Base-by-base conservation (phyloP, 257 asterid genomes). In the Ilex aquifolium region DNA sequence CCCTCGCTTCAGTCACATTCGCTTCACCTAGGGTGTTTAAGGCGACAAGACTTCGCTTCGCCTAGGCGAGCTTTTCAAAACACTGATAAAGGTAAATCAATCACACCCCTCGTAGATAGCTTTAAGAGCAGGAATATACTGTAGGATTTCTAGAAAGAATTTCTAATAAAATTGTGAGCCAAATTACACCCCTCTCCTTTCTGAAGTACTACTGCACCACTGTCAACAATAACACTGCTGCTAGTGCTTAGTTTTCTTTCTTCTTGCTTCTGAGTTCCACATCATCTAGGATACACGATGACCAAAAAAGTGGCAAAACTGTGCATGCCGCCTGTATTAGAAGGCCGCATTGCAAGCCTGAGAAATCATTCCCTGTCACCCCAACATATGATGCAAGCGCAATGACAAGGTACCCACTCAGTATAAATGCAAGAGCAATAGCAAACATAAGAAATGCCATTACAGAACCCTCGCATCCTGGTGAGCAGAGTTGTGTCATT, bases 371-470 rank as follows among this genome's bases (percentile, higher is more conserved):
- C 27, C 27, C 27, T 21, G 27, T 21, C 27, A 21, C 27, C 27
- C 84, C 82, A 31, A 81, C 70, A 32, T 46, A 72, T 0, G 95
- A 77, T 1, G 96, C 91, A 44, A 93, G 81, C 1, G 82, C 89
- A 50, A 93, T 97, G 0, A 97, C 99, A 2, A 93, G 65, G 62
- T 87, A 93, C 2, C 97, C 97, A 6, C 97, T 90, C 60, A 85
- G 69, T 14, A 90, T 86, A 51, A 93, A 31, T 0, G 99, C 85
- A 30, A 93, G 79, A 1, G 99, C 96, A 5, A 84, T 69, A 42
- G 95, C 92, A 2, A 97, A 93, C 95, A 81, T 87, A 44, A 80
- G 88, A 64, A 93, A 85, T 1, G 99, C 97, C 97, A 93, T 90
- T 1, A 93, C 80, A 3, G 97, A 93, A 13, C 99, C 99, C 70